Conservation (phyloP, 306 rosid genomes). For the Lupinus albus region DNA sequence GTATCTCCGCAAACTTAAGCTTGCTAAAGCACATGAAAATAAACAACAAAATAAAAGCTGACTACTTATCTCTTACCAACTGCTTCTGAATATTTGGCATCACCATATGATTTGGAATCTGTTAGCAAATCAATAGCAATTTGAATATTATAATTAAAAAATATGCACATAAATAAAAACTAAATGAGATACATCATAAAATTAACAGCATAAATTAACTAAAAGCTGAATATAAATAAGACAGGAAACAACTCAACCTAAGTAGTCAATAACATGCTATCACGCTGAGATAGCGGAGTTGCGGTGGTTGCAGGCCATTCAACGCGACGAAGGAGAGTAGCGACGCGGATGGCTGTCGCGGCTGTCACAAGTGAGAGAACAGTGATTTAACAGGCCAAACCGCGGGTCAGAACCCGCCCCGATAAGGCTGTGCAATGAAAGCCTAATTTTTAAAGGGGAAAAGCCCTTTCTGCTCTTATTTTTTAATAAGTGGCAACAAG, state of each 20-base stretch:
- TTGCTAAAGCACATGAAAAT: constrained; percentile 11
- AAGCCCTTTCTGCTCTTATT: too few species aligned
- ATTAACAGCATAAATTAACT: constrained; percentile 16
- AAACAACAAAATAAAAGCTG: constrained; percentile 24
- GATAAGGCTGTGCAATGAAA: too few species aligned
- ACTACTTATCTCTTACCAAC: constrained; percentile 35
- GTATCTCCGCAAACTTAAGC: neutral
- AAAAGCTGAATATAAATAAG: constrained; percentile 25
- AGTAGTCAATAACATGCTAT: too few species aligned
- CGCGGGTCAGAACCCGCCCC: too few species aligned
- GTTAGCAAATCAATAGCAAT: constrained; percentile 46
- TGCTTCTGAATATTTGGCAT: constrained; percentile 80
- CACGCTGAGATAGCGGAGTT: too few species aligned
- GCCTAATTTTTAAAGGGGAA: too few species aligned
- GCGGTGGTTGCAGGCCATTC: too few species aligned
- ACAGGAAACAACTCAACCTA: constrained; percentile 14
- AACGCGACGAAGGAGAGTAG: too few species aligned
- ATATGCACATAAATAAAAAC: constrained; percentile 18
- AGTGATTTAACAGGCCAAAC: too few species aligned
- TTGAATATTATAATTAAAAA: constrained; percentile 6
- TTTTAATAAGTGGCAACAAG: too few species aligned
- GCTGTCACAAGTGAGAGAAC: too few species aligned
- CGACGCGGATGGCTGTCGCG: too few species aligned
- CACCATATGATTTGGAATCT: constrained; percentile 83
- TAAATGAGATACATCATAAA: constrained; percentile 3